Evolutionary conservation across 495 filamentous ascomycete species (phyloP).

Genomic region (Oidiodendron maius): DNA sequence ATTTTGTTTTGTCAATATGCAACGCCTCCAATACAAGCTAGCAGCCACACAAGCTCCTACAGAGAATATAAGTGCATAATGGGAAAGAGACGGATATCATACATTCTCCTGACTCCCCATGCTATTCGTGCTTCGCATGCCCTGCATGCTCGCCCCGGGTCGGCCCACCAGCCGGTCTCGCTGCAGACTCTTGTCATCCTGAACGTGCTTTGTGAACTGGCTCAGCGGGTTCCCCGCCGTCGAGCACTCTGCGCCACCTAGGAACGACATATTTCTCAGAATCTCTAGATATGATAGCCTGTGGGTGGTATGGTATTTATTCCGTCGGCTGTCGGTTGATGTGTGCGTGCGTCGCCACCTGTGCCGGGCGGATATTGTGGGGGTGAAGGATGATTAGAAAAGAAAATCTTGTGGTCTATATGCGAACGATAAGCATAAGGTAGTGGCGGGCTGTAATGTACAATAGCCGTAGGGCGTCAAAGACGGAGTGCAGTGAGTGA

Average conservation of each 20-base stretch:
- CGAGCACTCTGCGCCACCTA: slow-evolving; percentile 94
- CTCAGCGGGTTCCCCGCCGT: slow-evolving; percentile 92
- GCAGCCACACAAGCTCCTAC: too few relatives aligned
- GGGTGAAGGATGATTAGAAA: neutral
- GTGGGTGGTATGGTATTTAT: neutral
- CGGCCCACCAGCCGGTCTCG: slow-evolving; percentile 77
- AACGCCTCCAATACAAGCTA: too few relatives aligned
- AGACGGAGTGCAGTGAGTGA: too few relatives aligned
- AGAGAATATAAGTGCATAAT: too few relatives aligned
- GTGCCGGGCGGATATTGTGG: too few relatives aligned
- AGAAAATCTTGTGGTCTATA: slow-evolving; percentile 1
- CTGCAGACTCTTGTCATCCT: slow-evolving; percentile 91
- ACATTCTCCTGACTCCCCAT: slow-evolving; percentile 56
- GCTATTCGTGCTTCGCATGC: slow-evolving; percentile 44
- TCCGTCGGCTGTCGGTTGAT: too few relatives aligned
- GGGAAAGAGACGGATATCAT: too few relatives aligned
- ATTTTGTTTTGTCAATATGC: too few relatives aligned
- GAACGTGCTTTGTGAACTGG: slow-evolving; percentile 92
- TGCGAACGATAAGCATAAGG: too few relatives aligned
- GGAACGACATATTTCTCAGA: slow-evolving; percentile 70
- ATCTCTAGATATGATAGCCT: neutral
- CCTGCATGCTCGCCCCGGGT: slow-evolving; percentile 50
- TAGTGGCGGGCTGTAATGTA: too few relatives aligned
- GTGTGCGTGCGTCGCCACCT: too few relatives aligned
- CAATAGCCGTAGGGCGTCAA: too few relatives aligned